A percentile compares a stretch with the other conserved stretches of the same genome.
phyloP scores from a whole-genome alignment of 2,329 filamentous ascomycete genomes.

The Alternaria ventricosa region DNA sequence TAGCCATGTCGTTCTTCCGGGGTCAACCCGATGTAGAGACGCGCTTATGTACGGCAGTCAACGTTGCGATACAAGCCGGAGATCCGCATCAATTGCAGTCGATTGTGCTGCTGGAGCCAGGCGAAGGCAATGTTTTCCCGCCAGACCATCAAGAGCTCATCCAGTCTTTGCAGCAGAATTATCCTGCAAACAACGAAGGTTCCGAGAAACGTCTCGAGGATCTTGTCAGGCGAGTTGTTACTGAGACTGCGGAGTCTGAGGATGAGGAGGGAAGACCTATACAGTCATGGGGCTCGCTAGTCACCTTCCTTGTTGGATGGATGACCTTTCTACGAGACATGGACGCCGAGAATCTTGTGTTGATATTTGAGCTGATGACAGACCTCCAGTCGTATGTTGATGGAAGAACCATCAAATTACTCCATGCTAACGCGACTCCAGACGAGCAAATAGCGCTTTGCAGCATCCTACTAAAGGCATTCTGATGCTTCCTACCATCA shows the following conservation, averaged over 20 bases:
- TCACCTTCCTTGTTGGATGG: conserved; percentile 81
- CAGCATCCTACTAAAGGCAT: conserved; percentile 79
- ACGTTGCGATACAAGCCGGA: conserved; percentile 31
- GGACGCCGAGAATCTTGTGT: conserved; percentile 74
- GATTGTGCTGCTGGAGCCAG: conserved; percentile 41
- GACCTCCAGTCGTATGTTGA: conserved; percentile 73
- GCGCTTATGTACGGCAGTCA: conserved; percentile 36
- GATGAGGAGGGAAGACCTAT: conserved; percentile 61
- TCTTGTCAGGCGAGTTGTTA: conserved; percentile 41
- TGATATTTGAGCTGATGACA: conserved; percentile 76
- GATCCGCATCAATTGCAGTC: conserved; percentile 32
- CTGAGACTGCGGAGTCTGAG: conserved; percentile 58
- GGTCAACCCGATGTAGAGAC: conserved; percentile 32
- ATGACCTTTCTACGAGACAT: conserved; percentile 82
- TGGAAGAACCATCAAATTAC: not conserved
- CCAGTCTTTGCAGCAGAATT: conserved; percentile 30
- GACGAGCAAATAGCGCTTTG: conserved; percentile 82
- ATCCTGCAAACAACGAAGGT: conserved; percentile 23
- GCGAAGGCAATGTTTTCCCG: conserved; percentile 21
- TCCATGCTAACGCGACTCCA: conserved; percentile 14
- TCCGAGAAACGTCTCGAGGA: conserved; percentile 33
- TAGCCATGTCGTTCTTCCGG: conserved; percentile 30
- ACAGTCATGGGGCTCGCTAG: conserved; percentile 77
- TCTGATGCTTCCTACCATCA: conserved; percentile 81
- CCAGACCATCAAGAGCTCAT: conserved; percentile 40